These are phyloP conservation scores for Escovopsis sp. DNA, from an alignment of 2,329 filamentous ascomycete genomes.

Conservation along the genomic window DNA sequence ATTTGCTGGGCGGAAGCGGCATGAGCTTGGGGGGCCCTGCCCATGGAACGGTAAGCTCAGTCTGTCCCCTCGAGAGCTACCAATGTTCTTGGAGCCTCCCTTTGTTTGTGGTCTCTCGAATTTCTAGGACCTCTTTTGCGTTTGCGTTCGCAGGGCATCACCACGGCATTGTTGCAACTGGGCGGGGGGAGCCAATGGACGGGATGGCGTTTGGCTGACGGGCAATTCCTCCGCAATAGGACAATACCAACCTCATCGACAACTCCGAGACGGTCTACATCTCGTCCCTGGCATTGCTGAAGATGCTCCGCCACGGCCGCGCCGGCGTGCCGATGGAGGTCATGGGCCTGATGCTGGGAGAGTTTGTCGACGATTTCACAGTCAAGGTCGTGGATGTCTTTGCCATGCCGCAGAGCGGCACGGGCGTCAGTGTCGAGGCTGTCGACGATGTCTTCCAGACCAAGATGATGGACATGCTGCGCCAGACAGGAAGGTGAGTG, in stretches of 20 bases:
- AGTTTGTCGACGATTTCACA: conserved; percentile 98
- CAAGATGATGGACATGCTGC: conserved; percentile 99
- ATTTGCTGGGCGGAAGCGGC: conserved; percentile 67
- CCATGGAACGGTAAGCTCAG: conserved; percentile 23
- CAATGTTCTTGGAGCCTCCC: neutral
- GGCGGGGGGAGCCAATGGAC: too few species aligned
- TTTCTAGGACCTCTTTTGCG: neutral
- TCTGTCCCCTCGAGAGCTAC: neutral
- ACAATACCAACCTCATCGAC: conserved; percentile 84
- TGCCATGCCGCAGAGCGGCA: conserved; percentile 97
- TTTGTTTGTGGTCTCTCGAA: too few species aligned
- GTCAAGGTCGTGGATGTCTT: conserved; percentile 97
- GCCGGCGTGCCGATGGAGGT: conserved; percentile 99
- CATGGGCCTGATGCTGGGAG: conserved; percentile 97
- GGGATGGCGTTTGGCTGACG: conserved; percentile 6
- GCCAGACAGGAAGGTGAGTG: conserved; percentile 78
- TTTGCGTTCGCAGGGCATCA: too few species aligned
- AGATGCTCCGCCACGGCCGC: conserved; percentile 96
- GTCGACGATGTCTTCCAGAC: conserved; percentile 98
- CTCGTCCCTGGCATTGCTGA: conserved; percentile 87
- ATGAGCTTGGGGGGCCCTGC: conserved; percentile 45
- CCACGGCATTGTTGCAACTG: too few species aligned
- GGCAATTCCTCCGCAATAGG: conserved; percentile 32
- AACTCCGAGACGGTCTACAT: conserved; percentile 99
- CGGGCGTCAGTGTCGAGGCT: conserved; percentile 93